Evolutionary conservation across 2,329 filamentous ascomycete genomes (phyloP).

Genomic region (Bipolaris zeicola): DNA sequence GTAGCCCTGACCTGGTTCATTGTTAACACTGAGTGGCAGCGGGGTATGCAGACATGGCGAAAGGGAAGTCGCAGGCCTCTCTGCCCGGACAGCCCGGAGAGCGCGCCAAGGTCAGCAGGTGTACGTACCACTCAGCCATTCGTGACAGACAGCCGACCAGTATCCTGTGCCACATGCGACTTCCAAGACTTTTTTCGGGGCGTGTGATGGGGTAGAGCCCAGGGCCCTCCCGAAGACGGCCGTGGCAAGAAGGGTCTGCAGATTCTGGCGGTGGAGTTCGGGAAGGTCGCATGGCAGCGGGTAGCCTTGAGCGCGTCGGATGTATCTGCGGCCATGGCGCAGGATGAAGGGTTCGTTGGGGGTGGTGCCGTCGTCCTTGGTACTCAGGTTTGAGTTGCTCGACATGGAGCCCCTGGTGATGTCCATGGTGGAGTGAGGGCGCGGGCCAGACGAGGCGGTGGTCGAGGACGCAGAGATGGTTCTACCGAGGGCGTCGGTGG

Average conservation of each 20-base stretch:
- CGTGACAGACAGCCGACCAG: constrained; percentile 88
- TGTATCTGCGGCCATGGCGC: constrained; percentile 81
- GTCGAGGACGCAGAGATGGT: constrained; percentile 37
- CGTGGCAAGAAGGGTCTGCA: constrained; percentile 80
- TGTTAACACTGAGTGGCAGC: constrained; percentile 2
- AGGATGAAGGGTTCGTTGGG: constrained; percentile 61
- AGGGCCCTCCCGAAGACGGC: constrained; percentile 81
- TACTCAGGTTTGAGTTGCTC: constrained; percentile 45
- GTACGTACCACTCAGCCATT: constrained; percentile 66
- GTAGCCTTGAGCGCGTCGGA: constrained; percentile 75
- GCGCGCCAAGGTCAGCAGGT: neutral
- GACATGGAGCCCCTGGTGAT: constrained; percentile 47
- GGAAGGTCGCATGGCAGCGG: constrained; percentile 87
- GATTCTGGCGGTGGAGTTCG: constrained; percentile 84
- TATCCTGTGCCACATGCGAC: constrained; percentile 86
- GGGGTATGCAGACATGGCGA: neutral
- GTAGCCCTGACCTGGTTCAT: constrained; percentile 59
- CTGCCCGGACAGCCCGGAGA: neutral
- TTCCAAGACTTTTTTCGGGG: constrained; percentile 74
- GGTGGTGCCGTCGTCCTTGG: constrained; percentile 31
- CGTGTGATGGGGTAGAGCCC: constrained; percentile 69
- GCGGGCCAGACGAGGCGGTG: constrained; percentile 24
- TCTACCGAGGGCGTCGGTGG: constrained; percentile 45
- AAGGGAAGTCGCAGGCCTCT: neutral
- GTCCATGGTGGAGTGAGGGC: constrained; percentile 40